Conservation (phyloP, 1,284 basidiomycete species). For the Chalciporus sp. region DNA sequence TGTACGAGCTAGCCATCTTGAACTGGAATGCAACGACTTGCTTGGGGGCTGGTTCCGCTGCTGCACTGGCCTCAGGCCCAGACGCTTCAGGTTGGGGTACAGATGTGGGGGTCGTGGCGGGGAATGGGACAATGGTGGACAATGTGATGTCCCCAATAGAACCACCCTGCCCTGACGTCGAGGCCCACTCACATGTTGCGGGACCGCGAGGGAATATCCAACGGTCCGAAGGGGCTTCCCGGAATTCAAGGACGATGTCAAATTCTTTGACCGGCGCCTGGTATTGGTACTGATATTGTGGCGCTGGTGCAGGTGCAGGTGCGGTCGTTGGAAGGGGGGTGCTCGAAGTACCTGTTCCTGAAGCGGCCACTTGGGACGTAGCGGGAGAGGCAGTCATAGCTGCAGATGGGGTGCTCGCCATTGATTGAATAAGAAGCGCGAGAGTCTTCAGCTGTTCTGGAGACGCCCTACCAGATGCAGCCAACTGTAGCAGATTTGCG, state of each 20-base stretch:
- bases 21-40: slow-evolving; percentile 52
- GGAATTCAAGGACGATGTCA: slow-evolving; percentile 71
- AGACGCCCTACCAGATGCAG: slow-evolving; percentile 58
- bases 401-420: slow-evolving; percentile 33
- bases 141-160: slow-evolving; percentile 40
- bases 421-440: slow-evolving; percentile 62
- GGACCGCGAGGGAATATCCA: slow-evolving; percentile 66
- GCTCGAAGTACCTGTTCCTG: slow-evolving; percentile 13
- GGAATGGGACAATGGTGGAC: slow-evolving; percentile 41
- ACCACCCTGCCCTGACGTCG: slow-evolving; percentile 21
- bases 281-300: slow-evolving; percentile 19
- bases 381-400: slow-evolving; percentile 17
- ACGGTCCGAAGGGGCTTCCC: slow-evolving; percentile 58
- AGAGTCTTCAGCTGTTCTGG: slow-evolving; percentile 65
- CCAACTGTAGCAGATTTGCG: slow-evolving; percentile 61
- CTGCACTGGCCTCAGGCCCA: slow-evolving; percentile 13
- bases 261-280: slow-evolving; percentile 48
- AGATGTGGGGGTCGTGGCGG: slow-evolving; percentile 16
- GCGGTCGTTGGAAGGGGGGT: slow-evolving; percentile 15
- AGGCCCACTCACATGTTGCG: slow-evolving; percentile 45
- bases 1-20: slow-evolving; percentile 42
- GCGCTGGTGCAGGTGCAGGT: slow-evolving; percentile 6
- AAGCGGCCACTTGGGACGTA: slow-evolving; percentile 9
- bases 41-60: slow-evolving; percentile 10
- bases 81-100: slow-evolving; percentile 1